A percentile compares a stretch with the other conserved stretches of the same genome.
phyloP scores from a whole-genome alignment of 805 yeast species.

The Candida anglica region DNA sequence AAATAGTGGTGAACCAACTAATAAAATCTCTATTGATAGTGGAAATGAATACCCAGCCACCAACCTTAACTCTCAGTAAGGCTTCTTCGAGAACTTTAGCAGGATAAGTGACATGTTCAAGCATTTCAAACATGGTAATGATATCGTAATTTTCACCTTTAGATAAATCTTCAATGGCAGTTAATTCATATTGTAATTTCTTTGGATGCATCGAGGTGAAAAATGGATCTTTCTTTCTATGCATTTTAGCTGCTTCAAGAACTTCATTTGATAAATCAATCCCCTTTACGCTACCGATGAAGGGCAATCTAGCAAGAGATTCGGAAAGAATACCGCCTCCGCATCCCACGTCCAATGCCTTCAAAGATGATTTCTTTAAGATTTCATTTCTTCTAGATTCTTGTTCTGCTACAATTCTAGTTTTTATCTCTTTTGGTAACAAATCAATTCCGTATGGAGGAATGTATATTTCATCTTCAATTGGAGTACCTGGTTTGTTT shows the following conservation, averaged over 20 bases:
- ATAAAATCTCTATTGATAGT: conserved; percentile 87
- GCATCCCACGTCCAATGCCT: conserved; percentile 87
- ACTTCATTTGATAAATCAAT: conserved; percentile 86
- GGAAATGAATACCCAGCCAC: conserved; percentile 82
- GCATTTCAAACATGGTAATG: conserved; percentile 88
- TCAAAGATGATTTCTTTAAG: conserved; percentile 33
- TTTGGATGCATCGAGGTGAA: conserved; percentile 11
- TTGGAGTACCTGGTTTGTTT: conserved; percentile 24
- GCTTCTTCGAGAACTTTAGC: conserved; percentile 68
- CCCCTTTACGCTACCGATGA: conserved; percentile 65
- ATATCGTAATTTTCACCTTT: conserved; percentile 56
- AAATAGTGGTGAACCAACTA: conserved; percentile 90
- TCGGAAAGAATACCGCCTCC: conserved; percentile 97
- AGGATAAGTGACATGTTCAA: conserved; percentile 92
- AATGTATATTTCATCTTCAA: conserved; percentile 52
- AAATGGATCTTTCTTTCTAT: conserved; percentile 61
- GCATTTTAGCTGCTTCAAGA: conserved; percentile 71
- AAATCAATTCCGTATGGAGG: conserved; percentile 75
- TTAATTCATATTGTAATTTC: conserved; percentile 58
- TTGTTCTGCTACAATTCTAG: conserved; percentile 47
- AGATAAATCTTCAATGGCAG: conserved; percentile 58
- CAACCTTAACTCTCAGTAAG: conserved; percentile 62
- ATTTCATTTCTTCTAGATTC: conserved; percentile 40
- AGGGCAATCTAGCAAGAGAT: conserved; percentile 72
- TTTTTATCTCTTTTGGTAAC: conserved; percentile 54